Evolutionary conservation across 2,329 filamentous ascomycete species (phyloP), one percentile per base, ranked within the genome.

Genomic region (Aspergillus felis): DNA sequence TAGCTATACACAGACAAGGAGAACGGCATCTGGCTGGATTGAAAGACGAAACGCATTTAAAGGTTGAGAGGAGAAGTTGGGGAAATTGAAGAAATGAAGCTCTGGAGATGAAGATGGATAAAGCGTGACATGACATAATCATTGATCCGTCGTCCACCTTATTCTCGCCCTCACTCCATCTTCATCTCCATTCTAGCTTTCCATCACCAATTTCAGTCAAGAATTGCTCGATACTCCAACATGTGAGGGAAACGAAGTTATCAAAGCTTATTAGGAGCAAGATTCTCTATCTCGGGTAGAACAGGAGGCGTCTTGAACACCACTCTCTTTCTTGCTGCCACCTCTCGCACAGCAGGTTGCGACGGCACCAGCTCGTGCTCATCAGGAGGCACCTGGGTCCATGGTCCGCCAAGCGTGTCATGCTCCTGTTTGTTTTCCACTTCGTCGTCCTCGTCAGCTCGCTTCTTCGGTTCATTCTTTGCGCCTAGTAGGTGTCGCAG

Each of bases 101-200:
- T 57, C 17, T 47, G 10, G 20, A 17, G 44, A 20, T 22, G 41
- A 44, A 22, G 8, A 22, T n/a, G 3, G 22, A 50, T 41, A 42
- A 51, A 57, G 46, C 24, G n/a, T 17, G 20, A 44, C 41, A 59
- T 59, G 57, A 59, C 57, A 59, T 59, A 59, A 59, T 57, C 57
- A 57, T 20, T 29, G 32, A 35, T 17, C 14, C 32, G 32, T 17
- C 14, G 32, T 35, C 24, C 32, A 25, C 22, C 17, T 49, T n/a
- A 22, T 44, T 22, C 24, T 47, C 44, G 20, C 24, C 44, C 22
- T 47, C 44, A 47, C 22, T 25, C 12, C 44, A 25, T 2, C 44
- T 47, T 47, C 44, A 47, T 27, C 44, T 47, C 22, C 44, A 47
- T 25, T 47, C 22, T 10, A 5, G 5, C 44, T 12, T 47, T 25